phyloP scores from a whole-genome alignment of 73 alveolate species.

The Blepharisma japonicum region DNA sequence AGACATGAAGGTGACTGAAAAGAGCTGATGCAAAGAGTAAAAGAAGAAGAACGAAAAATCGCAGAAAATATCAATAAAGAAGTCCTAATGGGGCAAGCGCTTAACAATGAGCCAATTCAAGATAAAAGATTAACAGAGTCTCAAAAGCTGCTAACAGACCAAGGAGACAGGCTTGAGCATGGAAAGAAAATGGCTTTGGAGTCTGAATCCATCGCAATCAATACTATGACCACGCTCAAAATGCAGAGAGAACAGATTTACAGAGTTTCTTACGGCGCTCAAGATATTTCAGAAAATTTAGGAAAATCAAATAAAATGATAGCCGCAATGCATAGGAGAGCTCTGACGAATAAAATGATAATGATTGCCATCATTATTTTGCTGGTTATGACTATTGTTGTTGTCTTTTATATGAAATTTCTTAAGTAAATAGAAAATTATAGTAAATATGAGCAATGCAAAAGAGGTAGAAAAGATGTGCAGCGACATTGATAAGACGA shows the following conservation, averaged over 20 bases:
- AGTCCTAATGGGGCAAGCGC: no score
- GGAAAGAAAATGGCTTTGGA: background rate
- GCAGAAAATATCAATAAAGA: no score
- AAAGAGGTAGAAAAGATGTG: no score
- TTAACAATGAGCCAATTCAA: no score
- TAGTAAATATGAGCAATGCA: no score
- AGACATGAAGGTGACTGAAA: no score
- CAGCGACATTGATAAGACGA: no score
- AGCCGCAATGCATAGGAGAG: background rate
- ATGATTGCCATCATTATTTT: background rate
- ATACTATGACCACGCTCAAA: background rate
- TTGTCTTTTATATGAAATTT: constrained; percentile 3
- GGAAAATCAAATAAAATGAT: constrained; percentile 6
- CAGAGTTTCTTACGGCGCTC: background rate
- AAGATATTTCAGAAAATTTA: constrained; percentile 4
- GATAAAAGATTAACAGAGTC: no score
- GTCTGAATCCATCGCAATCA: constrained; percentile 15
- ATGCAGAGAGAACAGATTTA: background rate
- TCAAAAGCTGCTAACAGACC: background rate
- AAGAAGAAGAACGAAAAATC: no score
- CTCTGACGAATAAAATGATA: constrained; percentile 22
- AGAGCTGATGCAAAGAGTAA: no score
- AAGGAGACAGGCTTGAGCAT: background rate
- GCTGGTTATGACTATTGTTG: background rate
- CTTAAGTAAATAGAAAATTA: background rate